Conservation (phyloP, 169 alveolate species). For the Theileria parva region DNA sequence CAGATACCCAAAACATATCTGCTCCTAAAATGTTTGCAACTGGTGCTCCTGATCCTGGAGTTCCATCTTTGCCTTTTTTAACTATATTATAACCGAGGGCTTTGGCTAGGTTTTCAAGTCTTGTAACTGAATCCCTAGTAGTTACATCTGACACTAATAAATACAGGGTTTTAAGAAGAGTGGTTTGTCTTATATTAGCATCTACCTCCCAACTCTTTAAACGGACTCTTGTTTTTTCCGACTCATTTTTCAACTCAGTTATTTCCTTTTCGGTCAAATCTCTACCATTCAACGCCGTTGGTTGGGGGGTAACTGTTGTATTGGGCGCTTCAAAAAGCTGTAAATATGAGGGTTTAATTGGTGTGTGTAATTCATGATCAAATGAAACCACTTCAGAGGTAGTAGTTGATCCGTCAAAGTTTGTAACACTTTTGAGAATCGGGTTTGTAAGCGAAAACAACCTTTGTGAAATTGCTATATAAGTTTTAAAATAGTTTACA, state of each 20-base stretch:
- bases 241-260: neutral
- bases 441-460: slow-evolving; percentile 17
- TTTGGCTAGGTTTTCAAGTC: slow-evolving; percentile 53
- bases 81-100: slow-evolving; percentile 57
- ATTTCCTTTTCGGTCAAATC: slow-evolving; percentile 15
- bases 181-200: slow-evolving; percentile 9
- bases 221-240: neutral
- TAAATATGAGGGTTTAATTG: slow-evolving; percentile 6
- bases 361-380: slow-evolving; percentile 23
- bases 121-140: slow-evolving; percentile 14
- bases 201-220: slow-evolving; percentile 39
- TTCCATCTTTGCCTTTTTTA: slow-evolving; percentile 1
- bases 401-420: slow-evolving; percentile 27
- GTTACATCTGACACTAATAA: slow-evolving; percentile 43
- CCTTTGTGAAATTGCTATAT: slow-evolving; percentile 26
- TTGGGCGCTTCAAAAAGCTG: neutral
- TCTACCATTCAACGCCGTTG: slow-evolving; percentile 11
- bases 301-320: neutral
- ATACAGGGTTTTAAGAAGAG: slow-evolving; percentile 31
- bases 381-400: slow-evolving; percentile 16
- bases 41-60: slow-evolving; percentile 9
- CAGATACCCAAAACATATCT: slow-evolving; percentile 58
- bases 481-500: slow-evolving; percentile 18
- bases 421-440: slow-evolving; percentile 19
- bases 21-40: slow-evolving; percentile 37